These are phyloP conservation scores for Aegilops speltoides DNA, from an alignment of 176 grass and related monocot species.

Conservation along the genomic window DNA sequence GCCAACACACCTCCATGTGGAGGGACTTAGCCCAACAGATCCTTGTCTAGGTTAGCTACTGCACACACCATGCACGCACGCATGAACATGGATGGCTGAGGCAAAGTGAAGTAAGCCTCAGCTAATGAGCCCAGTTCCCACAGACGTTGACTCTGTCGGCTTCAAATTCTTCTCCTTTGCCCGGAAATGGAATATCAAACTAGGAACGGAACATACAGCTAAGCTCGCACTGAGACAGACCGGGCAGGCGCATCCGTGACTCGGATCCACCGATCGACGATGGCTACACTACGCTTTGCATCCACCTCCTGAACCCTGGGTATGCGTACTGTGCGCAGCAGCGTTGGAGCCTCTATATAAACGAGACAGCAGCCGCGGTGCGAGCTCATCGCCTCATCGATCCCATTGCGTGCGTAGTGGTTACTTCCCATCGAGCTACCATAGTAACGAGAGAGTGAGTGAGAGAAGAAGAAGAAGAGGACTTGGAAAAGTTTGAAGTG, in stretches of 20 bases:
- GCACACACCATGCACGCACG: not conserved
- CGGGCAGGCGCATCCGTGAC: slow-evolving; percentile 4
- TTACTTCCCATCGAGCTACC: no score
- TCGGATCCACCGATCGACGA: not conserved
- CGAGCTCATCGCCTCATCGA: slow-evolving; percentile 44
- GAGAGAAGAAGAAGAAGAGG: not conserved
- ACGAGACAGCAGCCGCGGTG: not conserved
- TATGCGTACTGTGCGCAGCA: not conserved
- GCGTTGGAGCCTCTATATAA: slow-evolving; percentile 56
- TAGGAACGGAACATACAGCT: slow-evolving; percentile 26
- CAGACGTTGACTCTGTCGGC: slow-evolving; percentile 15
- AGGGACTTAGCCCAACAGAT: no score
- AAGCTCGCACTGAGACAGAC: slow-evolving; percentile 16
- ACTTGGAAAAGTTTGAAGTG: not conserved
- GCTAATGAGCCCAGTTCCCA: not conserved
- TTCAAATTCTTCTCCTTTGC: not conserved
- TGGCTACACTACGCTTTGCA: slow-evolving; percentile 5
- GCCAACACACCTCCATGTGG: no score
- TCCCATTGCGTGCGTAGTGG: not conserved
- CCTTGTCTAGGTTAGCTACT: not conserved
- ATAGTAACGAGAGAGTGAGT: no score
- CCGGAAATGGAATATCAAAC: slow-evolving; percentile 35
- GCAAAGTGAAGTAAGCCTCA: slow-evolving; percentile 8
- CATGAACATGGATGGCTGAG: no score
- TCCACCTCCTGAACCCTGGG: not conserved